phyloP scores from a whole-genome alignment of 2,329 filamentous ascomycete species.

The Fusarium sp. region DNA sequence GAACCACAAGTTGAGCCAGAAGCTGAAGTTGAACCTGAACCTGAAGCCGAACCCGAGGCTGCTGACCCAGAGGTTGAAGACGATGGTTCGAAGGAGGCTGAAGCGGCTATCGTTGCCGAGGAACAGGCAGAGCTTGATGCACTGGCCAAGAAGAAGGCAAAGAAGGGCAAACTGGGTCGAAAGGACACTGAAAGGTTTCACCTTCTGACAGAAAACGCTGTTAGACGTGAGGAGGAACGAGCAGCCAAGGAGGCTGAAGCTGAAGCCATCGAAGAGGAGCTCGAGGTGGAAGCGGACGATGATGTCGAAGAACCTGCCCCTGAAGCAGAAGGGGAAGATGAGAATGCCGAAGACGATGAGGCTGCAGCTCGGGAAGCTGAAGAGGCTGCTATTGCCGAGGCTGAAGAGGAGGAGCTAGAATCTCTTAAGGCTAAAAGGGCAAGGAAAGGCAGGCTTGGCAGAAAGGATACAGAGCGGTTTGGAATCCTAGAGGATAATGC shows the following conservation, averaged over 20 bases:
- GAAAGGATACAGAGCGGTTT: constrained; percentile 42
- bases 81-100: constrained; percentile 31
- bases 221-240: constrained; percentile 45
- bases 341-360: constrained; percentile 11
- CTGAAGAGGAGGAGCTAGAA: constrained; percentile 59
- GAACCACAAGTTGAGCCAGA: constrained; percentile 29
- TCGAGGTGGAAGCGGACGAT: constrained; percentile 45
- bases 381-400: constrained; percentile 46
- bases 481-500: constrained; percentile 24
- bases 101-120: constrained; percentile 46
- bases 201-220: constrained; percentile 30
- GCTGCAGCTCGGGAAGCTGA: constrained; percentile 31
- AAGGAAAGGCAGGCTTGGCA: constrained; percentile 54
- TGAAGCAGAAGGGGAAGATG: constrained; percentile 9
- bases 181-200: constrained; percentile 44
- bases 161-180: constrained; percentile 51
- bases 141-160: constrained; percentile 54
- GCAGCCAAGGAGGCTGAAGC: constrained; percentile 26
- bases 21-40: constrained; percentile 48
- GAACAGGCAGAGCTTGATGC: constrained; percentile 59
- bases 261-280: constrained; percentile 31
- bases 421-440: constrained; percentile 53
- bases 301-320: constrained; percentile 29
- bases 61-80: constrained; percentile 25
- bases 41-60: constrained; percentile 10